Conservation (phyloP, 345 rosid species). For the Rhodomyrtus tomentosa region DNA sequence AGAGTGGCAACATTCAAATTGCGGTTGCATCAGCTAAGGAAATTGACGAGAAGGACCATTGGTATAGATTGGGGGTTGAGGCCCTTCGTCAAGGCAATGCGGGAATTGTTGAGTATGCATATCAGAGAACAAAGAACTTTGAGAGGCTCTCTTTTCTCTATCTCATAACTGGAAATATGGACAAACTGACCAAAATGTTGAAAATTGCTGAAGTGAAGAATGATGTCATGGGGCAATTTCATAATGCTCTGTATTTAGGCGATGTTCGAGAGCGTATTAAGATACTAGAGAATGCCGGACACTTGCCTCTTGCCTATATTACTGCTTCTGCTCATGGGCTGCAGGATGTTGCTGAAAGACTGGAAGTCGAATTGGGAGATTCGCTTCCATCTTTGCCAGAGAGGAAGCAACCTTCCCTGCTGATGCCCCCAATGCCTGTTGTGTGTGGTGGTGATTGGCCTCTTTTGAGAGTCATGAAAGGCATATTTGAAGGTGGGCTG, state of each 20-base stretch:
- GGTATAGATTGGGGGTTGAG: constrained; percentile 92
- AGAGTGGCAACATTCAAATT: constrained; percentile 88
- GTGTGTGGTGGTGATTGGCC: constrained; percentile 95
- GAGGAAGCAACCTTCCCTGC: constrained; percentile 61
- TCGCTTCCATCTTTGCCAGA: constrained; percentile 59
- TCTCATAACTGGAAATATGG: constrained; percentile 78
- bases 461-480: constrained; percentile 83
- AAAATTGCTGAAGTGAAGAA: constrained; percentile 91
- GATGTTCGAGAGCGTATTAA: constrained; percentile 85
- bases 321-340: constrained; percentile 84
- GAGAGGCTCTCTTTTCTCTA: constrained; percentile 93
- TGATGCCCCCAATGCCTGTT: constrained; percentile 72
- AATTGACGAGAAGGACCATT: constrained; percentile 90
- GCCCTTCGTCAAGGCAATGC: constrained; percentile 98
- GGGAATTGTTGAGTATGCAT: constrained; percentile 88
- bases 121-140: constrained; percentile 93
- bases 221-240: constrained; percentile 96
- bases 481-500: constrained; percentile 87
- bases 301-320: constrained; percentile 77
- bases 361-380: constrained; percentile 67
- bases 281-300: constrained; percentile 82
- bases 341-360: constrained; percentile 54
- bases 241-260: constrained; percentile 82
- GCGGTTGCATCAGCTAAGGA: constrained; percentile 97
- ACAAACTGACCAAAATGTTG: constrained; percentile 80